These are phyloP conservation scores for Calonectria pauciramosa DNA, from an alignment of 2,329 filamentous ascomycete species.

Conservation along the genomic window DNA sequence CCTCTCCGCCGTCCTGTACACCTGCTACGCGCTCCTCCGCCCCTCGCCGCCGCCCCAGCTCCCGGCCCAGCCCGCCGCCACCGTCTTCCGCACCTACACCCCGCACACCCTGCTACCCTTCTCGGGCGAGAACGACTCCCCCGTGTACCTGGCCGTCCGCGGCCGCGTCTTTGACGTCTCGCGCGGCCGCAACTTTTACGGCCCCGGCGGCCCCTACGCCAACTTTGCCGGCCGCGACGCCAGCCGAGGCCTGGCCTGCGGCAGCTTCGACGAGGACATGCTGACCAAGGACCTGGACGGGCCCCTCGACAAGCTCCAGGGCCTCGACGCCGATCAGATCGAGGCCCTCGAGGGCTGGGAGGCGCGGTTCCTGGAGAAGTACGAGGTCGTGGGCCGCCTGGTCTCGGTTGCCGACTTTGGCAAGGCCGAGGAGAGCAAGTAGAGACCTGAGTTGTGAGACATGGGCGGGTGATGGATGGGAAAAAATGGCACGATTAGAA, in stretches of 20 bases:
- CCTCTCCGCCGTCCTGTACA: conserved; percentile 68
- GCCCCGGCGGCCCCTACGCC: conserved; percentile 92
- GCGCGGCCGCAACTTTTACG: conserved; percentile 92
- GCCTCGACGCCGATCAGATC: conserved; percentile 80
- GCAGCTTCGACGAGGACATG: conserved; percentile 96
- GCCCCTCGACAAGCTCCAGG: conserved; percentile 82
- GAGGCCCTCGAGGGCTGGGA: conserved; percentile 93
- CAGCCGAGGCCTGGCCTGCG: conserved; percentile 86
- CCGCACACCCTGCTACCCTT: conserved; percentile 86
- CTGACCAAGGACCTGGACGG: conserved; percentile 90
- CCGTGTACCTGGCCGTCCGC: conserved; percentile 92
- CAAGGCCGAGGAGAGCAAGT: conserved; percentile 31
- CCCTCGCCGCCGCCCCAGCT: conserved; percentile 62
- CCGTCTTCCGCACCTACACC: conserved; percentile 79
- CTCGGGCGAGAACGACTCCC: conserved; percentile 80
- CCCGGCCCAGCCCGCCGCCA: conserved; percentile 67
- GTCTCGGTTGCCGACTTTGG: conserved; percentile 66
- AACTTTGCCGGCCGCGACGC: conserved; percentile 98
- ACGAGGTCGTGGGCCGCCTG: conserved; percentile 91
- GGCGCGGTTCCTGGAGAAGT: conserved; percentile 93
- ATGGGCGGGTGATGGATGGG: not conserved
- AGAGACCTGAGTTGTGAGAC: conserved; percentile 21
- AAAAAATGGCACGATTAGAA: not conserved
- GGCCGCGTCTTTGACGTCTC: conserved; percentile 93
- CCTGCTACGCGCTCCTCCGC: conserved; percentile 68